Evolutionary conservation across 352 stramenopile genomes (phyloP), one percentile per base, ranked within the genome.

Genomic region (Phytophthora rubi): DNA sequence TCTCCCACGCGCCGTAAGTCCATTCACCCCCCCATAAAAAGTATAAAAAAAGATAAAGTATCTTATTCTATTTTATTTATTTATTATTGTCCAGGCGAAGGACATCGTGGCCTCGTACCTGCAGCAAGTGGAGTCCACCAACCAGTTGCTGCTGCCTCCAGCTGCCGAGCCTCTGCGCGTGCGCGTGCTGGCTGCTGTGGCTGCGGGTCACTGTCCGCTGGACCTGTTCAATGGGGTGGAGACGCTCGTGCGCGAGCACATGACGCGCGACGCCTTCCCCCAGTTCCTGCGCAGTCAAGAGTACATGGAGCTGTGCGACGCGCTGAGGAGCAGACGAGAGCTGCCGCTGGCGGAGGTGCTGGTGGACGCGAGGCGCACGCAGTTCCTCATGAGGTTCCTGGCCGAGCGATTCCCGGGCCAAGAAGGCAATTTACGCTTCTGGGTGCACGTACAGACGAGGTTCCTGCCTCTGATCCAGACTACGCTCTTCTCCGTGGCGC

Each of bases 391-490:
- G 63, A 70, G 59, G 47, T 91, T 83, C 49, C 47, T 94, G 33
- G 58, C 66, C n/a, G 47, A 80, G 13, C 53, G 53, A 4, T 57
- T 80, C 6, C 69, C 77, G 0, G 39, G 53, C 4, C 58, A 71
- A 26, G 66, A 90, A 32, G 80, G 80, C 54, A 94, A 91, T 42
- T 56, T 92, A 55, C 77, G 71, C 55, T 91, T 94, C 65, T 94
- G 84, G 84, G 75, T 91, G 51, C 76, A 92, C 12, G 86, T 94
- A 10, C 86, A 94, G 60, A 92, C 86, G 12, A 49, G 63, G 7
- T 94, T 94, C 44, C 60, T 92, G 47, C 84, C 86, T 15, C 65
- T 94, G 21, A 82, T 94, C 44, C 79, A 90, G 73, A 83, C 78
- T 6, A 82, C 70, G 3, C 39, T 80, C 37, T 85, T 92, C 67